These are phyloP conservation scores for Drechslerella stenobrocha DNA, from an alignment of 2,329 filamentous ascomycete genomes.

Conservation along the genomic window DNA sequence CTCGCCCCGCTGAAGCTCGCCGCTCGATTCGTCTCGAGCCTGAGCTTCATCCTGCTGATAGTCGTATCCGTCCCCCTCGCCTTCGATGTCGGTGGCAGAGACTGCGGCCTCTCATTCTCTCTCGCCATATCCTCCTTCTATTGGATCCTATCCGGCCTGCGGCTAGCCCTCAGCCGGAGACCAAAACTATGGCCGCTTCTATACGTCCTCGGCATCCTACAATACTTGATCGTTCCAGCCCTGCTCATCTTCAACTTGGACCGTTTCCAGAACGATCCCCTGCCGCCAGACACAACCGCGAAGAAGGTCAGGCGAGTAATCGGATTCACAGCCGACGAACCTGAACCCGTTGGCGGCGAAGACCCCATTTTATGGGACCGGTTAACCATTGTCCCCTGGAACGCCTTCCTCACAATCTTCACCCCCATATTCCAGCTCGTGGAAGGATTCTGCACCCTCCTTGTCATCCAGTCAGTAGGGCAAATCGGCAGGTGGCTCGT, in stretches of 20 bases:
- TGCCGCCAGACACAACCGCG: slow-evolving; percentile 26
- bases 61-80: slow-evolving; percentile 94
- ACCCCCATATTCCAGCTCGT: slow-evolving; percentile 91
- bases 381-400: slow-evolving; percentile 81
- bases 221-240: slow-evolving; percentile 83
- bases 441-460: slow-evolving; percentile 92
- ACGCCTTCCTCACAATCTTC: slow-evolving; percentile 82
- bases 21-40: slow-evolving; percentile 78
- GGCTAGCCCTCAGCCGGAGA: slow-evolving; percentile 60
- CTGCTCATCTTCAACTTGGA: slow-evolving; percentile 94
- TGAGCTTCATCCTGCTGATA: slow-evolving; percentile 85
- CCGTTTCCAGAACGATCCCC: slow-evolving; percentile 83
- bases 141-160: slow-evolving; percentile 79
- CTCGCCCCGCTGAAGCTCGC: slow-evolving; percentile 53
- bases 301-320: slow-evolving; percentile 33
- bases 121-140: slow-evolving; percentile 87
- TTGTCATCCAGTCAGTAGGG: slow-evolving; percentile 92
- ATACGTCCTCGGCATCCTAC: slow-evolving; percentile 70
- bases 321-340: slow-evolving; percentile 34
- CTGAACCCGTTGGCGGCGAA: slow-evolving; percentile 43
- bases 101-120: slow-evolving; percentile 91
- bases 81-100: slow-evolving; percentile 95
- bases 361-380: slow-evolving; percentile 67
- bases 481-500: slow-evolving; percentile 95
- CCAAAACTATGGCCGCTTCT: slow-evolving; percentile 70